phyloP scores from a whole-genome alignment of 2,329 filamentous ascomycete species.

The Fusarium incarnatum region DNA sequence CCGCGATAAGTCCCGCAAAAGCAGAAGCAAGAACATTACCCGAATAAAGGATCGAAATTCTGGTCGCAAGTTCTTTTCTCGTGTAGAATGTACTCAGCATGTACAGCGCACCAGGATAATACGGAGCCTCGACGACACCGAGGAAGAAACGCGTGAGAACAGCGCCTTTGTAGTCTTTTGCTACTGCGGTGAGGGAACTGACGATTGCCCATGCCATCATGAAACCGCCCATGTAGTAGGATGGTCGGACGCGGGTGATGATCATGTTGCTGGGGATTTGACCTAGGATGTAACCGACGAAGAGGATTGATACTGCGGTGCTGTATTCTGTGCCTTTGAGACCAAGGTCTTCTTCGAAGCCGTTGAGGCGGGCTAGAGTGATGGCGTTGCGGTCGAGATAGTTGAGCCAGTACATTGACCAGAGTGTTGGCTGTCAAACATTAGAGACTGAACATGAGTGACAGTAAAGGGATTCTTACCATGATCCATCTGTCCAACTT shows the following conservation, averaged over 20 bases:
- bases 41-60: constrained; percentile 60
- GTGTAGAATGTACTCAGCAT: constrained; percentile 67
- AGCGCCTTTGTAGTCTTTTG: constrained; percentile 56
- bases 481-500: constrained; percentile 40
- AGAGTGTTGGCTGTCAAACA: constrained; percentile 49
- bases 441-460: neutral
- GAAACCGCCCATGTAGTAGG: constrained; percentile 57
- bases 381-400: constrained; percentile 66
- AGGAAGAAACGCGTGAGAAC: constrained; percentile 57
- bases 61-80: constrained; percentile 58
- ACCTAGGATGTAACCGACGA: constrained; percentile 51
- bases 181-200: constrained; percentile 55
- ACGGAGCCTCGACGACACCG: constrained; percentile 56
- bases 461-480: neutral
- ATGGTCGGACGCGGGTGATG: constrained; percentile 57
- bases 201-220: constrained; percentile 56
- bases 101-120: constrained; percentile 52
- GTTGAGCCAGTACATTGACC: constrained; percentile 56
- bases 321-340: constrained; percentile 55
- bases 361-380: constrained; percentile 66
- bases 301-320: constrained; percentile 52
- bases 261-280: constrained; percentile 57
- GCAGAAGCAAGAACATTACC: constrained; percentile 53
- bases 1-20: constrained; percentile 59
- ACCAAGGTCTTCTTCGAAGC: constrained; percentile 64